These are phyloP conservation scores for Salix caprea DNA, from an alignment of 345 rosid species.

Conservation along the genomic window DNA sequence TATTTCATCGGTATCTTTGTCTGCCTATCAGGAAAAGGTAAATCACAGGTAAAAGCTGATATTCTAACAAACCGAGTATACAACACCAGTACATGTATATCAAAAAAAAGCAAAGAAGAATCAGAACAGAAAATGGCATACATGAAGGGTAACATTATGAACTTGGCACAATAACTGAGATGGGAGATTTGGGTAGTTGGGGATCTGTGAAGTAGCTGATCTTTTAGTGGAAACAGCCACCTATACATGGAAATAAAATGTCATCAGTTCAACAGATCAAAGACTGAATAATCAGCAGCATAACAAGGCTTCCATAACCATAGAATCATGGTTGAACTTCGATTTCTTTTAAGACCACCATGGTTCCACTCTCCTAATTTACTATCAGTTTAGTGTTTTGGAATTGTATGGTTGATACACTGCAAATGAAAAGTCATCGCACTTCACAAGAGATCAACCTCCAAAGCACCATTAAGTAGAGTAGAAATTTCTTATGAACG, in stretches of 20 bases:
- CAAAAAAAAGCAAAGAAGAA: neutral
- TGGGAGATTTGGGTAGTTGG: slow-evolving; percentile 91
- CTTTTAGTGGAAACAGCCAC: slow-evolving; percentile 92
- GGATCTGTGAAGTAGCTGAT: slow-evolving; percentile 81
- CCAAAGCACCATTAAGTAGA: neutral
- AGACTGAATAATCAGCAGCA: neutral
- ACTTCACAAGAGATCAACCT: neutral
- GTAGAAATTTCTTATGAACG: neutral
- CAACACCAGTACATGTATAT: neutral
- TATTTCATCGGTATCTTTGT: slow-evolving; percentile 89
- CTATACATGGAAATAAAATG: slow-evolving; percentile 25
- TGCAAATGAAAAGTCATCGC: neutral
- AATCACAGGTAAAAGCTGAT: neutral
- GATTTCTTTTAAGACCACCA: neutral
- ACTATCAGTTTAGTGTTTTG: neutral
- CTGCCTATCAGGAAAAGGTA: slow-evolving; percentile 51
- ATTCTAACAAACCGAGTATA: neutral
- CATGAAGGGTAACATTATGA: slow-evolving; percentile 83
- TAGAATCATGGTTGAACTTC: neutral
- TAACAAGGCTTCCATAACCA: neutral
- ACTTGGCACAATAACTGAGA: slow-evolving; percentile 98
- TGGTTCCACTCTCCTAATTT: neutral
- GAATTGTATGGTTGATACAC: neutral
- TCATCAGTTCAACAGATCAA: neutral
- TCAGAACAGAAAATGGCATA: slow-evolving; percentile 26